A percentile compares a stretch with the other conserved stretches of the same genome.
These are phyloP conservation scores for Fraxinus angustifolia DNA, from an alignment of 305 asterid genomes.

Conservation along the genomic window DNA sequence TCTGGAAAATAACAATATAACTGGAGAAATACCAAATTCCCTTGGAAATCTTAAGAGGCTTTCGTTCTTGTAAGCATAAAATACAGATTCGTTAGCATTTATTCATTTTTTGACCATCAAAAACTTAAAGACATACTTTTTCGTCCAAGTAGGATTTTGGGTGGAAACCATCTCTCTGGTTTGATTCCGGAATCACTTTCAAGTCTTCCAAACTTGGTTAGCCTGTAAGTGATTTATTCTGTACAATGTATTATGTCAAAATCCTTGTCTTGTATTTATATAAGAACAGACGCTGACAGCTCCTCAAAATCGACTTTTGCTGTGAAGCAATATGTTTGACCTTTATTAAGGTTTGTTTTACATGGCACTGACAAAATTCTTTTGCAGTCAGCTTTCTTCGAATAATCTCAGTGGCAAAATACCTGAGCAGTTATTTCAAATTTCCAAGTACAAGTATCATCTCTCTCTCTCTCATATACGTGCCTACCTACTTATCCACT, in stretches of 20 bases:
- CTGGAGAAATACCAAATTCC: slow-evolving; percentile 80
- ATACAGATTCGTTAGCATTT: not conserved
- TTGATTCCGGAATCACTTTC: slow-evolving; percentile 70
- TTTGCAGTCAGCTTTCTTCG: slow-evolving; percentile 77
- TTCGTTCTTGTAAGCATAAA: slow-evolving; percentile 62
- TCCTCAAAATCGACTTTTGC: not conserved
- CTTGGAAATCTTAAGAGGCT: slow-evolving; percentile 73
- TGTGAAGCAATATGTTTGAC: not conserved
- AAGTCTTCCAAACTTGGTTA: slow-evolving; percentile 47
- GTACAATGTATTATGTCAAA: slow-evolving; percentile 1
- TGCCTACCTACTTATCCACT: not conserved
- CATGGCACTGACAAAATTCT: slow-evolving; percentile 16
- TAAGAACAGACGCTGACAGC: not conserved
- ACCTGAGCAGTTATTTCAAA: slow-evolving; percentile 63
- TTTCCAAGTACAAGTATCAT: slow-evolving; percentile 73
- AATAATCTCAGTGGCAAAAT: slow-evolving; percentile 63
- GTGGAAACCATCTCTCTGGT: slow-evolving; percentile 71
- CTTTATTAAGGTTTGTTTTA: slow-evolving; percentile 5
- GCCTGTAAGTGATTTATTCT: slow-evolving; percentile 46
- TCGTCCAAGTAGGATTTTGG: slow-evolving; percentile 55
- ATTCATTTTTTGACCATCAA: not conserved
- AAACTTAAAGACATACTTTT: slow-evolving; percentile 14
- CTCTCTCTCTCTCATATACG: not conserved
- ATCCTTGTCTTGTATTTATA: not conserved
- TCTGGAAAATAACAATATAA: slow-evolving; percentile 62